Percentiles rank a stretch among this genome's conserved stretches.
Evolutionary conservation across 2,329 filamentous ascomycete species (phyloP).

Genomic region (Laburnicola sp.): DNA sequence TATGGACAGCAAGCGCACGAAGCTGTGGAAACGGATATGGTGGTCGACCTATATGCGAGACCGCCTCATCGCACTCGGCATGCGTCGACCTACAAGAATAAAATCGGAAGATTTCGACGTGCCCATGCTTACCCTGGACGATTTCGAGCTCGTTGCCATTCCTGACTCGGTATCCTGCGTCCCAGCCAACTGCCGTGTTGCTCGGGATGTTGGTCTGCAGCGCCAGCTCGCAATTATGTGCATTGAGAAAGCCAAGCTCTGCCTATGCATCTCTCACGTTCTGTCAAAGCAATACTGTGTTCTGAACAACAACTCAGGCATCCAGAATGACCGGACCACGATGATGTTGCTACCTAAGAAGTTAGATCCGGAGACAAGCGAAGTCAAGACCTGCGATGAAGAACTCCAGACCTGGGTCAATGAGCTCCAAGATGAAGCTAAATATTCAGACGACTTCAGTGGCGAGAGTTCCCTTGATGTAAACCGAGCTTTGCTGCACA

Average conservation of each 20-base stretch:
- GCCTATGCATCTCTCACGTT: constrained; percentile 85
- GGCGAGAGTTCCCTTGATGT: constrained; percentile 66
- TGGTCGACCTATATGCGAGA: constrained; percentile 98
- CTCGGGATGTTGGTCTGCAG: constrained; percentile 73
- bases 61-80: constrained; percentile 86
- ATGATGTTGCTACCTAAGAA: constrained; percentile 95
- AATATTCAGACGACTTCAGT: constrained; percentile 65
- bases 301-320: constrained; percentile 76
- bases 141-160: constrained; percentile 77
- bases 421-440: constrained; percentile 70
- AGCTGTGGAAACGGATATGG: constrained; percentile 94
- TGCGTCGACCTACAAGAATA: constrained; percentile 89
- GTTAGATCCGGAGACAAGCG: constrained; percentile 76
- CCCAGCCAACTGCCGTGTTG: constrained; percentile 68
- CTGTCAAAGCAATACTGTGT: constrained; percentile 91
- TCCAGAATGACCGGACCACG: constrained; percentile 68
- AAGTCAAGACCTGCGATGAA: constrained; percentile 76
- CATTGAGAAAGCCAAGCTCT: constrained; percentile 87
- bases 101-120: constrained; percentile 94
- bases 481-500: constrained; percentile 84
- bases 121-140: constrained; percentile 79
- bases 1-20: constrained; percentile 73
- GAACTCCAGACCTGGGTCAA: constrained; percentile 78
- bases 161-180: constrained; percentile 70
- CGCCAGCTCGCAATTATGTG: constrained; percentile 82